Evolutionary conservation across 371 early-diverging fungal genomes (phyloP).

Genomic region (Capillidium heterosporum): DNA sequence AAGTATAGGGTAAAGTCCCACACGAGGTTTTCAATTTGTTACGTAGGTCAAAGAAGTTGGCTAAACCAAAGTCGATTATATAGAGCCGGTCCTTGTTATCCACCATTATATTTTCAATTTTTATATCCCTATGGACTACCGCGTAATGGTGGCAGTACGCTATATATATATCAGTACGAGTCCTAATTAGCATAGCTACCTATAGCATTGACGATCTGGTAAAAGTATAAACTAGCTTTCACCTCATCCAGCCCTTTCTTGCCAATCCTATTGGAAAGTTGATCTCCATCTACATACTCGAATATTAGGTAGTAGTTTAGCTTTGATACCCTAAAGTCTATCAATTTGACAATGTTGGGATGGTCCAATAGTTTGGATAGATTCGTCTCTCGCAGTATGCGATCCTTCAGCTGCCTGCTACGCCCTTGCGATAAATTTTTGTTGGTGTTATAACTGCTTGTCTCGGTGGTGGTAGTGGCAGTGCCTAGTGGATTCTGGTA

Average conservation of each 20-base stretch:
- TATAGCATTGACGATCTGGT: slow-evolving; percentile 2
- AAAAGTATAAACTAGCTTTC: neutral
- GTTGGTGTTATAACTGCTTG: too few relatives aligned
- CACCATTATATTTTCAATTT: slow-evolving; percentile 6
- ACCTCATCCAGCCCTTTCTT: neutral
- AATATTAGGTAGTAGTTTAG: slow-evolving; percentile 1
- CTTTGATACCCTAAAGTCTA: neutral
- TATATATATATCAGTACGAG: neutral
- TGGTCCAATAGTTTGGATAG: neutral
- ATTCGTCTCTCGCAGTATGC: slow-evolving; percentile 4
- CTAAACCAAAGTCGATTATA: slow-evolving; percentile 6
- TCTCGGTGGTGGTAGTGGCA: too few relatives aligned
- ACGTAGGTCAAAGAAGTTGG: slow-evolving; percentile 2
- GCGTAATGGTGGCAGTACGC: slow-evolving; percentile 6
- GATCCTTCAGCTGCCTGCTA: neutral
- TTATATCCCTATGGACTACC: slow-evolving; percentile 6
- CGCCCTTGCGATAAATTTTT: too few relatives aligned
- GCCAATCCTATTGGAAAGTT: neutral
- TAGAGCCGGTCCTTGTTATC: slow-evolving; percentile 3
- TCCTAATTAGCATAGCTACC: neutral
- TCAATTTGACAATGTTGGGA: slow-evolving; percentile 6
- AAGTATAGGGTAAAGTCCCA: slow-evolving; percentile 5
- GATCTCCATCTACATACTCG: slow-evolving; percentile 5
- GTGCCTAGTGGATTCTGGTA: too few relatives aligned
- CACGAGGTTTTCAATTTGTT: slow-evolving; percentile 2